phyloP scores from a whole-genome alignment of 257 asterid genomes.

The Echites panduratus region DNA sequence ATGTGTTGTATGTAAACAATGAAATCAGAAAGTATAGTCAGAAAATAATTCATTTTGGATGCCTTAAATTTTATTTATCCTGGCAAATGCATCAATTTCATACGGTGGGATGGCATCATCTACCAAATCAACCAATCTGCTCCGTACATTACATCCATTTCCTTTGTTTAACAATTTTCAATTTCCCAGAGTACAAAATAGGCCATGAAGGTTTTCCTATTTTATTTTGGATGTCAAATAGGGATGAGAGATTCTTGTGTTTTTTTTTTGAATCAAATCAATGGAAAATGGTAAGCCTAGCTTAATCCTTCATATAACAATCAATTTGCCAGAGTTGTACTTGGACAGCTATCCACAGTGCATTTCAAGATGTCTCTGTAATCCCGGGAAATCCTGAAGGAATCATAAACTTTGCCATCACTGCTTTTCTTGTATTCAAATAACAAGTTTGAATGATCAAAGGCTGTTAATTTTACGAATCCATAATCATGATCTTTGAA shows the following conservation, averaged over 20 bases:
- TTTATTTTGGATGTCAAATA: constrained; percentile 7
- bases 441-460: constrained; percentile 70
- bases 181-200: too few species aligned
- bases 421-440: constrained; percentile 89
- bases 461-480: constrained; percentile 75
- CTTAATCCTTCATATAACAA: neutral
- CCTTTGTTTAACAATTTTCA: neutral
- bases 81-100: neutral
- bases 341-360: constrained; percentile 77
- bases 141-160: neutral
- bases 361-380: constrained; percentile 88
- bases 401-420: constrained; percentile 73
- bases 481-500: constrained; percentile 71
- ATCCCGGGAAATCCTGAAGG: constrained; percentile 73
- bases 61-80: neutral
- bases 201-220: neutral
- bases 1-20: too few species aligned
- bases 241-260: neutral
- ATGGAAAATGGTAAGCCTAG: neutral
- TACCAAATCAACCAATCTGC: neutral
- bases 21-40: neutral
- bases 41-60: neutral
- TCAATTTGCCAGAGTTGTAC: constrained; percentile 61
- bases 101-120: neutral
- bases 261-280: neutral